Evolutionary conservation across 495 filamentous ascomycete species (phyloP).

Genomic region (Patellaria atrata): DNA sequence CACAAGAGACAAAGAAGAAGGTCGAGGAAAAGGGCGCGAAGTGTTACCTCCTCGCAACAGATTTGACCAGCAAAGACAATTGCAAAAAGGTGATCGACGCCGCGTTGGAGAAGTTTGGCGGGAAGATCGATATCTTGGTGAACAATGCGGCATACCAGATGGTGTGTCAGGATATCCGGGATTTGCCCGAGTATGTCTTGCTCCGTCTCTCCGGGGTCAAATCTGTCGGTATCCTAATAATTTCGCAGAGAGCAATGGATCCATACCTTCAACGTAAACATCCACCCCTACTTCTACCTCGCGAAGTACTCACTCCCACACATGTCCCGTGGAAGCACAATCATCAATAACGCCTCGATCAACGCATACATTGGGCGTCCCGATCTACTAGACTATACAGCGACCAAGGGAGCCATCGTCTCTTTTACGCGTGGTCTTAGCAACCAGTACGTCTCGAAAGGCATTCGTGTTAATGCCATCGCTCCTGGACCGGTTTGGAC

Average conservation of each 20-base stretch:
- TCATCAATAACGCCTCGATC: slow-evolving; percentile 73
- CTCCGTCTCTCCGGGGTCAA: background rate
- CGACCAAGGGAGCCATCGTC: slow-evolving; percentile 70
- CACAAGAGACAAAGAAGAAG: slow-evolving; percentile 52
- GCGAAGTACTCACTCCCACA: slow-evolving; percentile 66
- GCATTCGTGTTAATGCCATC: slow-evolving; percentile 69
- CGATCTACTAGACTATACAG: slow-evolving; percentile 75
- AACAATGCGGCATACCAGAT: slow-evolving; percentile 73
- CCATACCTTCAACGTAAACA: slow-evolving; percentile 31
- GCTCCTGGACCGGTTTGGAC: slow-evolving; percentile 81
- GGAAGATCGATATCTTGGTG: slow-evolving; percentile 63
- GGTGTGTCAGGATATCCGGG: slow-evolving; percentile 55
- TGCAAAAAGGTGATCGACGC: slow-evolving; percentile 57
- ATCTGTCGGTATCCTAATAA: background rate
- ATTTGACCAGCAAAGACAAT: slow-evolving; percentile 47
- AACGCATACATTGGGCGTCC: slow-evolving; percentile 74
- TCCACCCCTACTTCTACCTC: slow-evolving; percentile 34
- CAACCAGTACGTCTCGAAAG: slow-evolving; percentile 56
- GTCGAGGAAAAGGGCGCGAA: slow-evolving; percentile 51
- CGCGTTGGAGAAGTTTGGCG: slow-evolving; percentile 47
- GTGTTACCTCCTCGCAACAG: slow-evolving; percentile 44
- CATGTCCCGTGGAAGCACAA: slow-evolving; percentile 59
- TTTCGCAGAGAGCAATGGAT: slow-evolving; percentile 54
- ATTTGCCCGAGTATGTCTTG: slow-evolving; percentile 49
- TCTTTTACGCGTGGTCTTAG: slow-evolving; percentile 67